Percentiles rank a stretch among this genome's conserved stretches.
These are phyloP conservation scores for Fusarium phyllophilum DNA, from an alignment of 2,329 filamentous ascomycete genomes.

Conservation along the genomic window DNA sequence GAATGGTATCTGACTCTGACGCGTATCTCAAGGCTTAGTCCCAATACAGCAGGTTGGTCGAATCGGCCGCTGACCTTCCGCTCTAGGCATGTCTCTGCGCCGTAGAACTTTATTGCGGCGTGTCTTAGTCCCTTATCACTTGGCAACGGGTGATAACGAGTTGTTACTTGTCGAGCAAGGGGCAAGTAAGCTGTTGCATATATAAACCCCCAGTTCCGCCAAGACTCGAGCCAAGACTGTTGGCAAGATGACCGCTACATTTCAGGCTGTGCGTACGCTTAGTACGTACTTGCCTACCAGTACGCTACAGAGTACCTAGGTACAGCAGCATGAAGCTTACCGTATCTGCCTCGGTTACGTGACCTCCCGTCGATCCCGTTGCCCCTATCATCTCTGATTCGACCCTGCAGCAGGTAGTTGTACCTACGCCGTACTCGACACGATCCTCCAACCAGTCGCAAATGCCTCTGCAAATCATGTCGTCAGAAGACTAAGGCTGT, in stretches of 20 bases:
- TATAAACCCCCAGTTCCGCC: slow-evolving; percentile 20
- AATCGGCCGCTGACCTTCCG: slow-evolving; percentile 12
- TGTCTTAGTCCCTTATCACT: slow-evolving; percentile 14
- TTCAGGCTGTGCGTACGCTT: background rate
- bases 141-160: slow-evolving; percentile 7
- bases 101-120: background rate
- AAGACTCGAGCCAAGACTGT: slow-evolving; percentile 22
- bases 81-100: slow-evolving; percentile 6
- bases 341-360: slow-evolving; percentile 2
- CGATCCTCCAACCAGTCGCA: background rate
- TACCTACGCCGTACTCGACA: background rate
- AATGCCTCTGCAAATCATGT: background rate
- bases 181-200: slow-evolving; percentile 1
- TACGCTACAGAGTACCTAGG: background rate
- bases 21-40: background rate
- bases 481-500: background rate
- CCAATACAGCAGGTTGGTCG: slow-evolving; percentile 11
- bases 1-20: background rate
- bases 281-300: background rate
- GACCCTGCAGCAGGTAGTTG: background rate
- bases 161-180: slow-evolving; percentile 10
- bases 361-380: slow-evolving; percentile 7
- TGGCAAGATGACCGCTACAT: slow-evolving; percentile 14
- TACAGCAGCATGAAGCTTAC: background rate
- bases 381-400: slow-evolving; percentile 3